Base-by-base conservation (phyloP, 768 basidiomycete genomes). In the Mycena haematopus region DNA sequence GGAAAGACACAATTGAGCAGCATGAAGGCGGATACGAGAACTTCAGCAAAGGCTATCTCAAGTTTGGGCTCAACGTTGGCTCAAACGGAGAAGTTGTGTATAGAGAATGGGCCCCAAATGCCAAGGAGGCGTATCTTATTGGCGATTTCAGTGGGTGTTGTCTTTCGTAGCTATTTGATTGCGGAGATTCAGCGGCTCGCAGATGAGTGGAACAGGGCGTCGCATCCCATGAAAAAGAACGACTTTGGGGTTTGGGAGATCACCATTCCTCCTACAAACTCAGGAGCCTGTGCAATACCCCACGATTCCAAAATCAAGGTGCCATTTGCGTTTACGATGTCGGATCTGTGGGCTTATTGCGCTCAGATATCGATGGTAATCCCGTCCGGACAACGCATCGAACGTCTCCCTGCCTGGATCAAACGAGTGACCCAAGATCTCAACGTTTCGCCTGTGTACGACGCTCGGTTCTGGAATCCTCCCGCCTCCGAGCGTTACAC, bases 381-480 rank as follows among this genome's bases (percentile, higher is more conserved):
- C n/a, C 88, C 90, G 0, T 79, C 79, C 44, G 91, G 92, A 14
- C 80, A 86, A 66, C 89, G 93, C 33, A 91, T 97, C 64, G 97
- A 99, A 73, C 88, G 96, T 40, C 73, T 99, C 42, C 96, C 97
- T 5, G 88, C 92, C 5, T 99, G 96, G 97, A 95, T 94, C 70
- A 88, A 77, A 59, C 92, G 96, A 63, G 96, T 99, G 64, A 98
- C 96, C 6, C 97, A 99, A 74, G 95, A 99, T 73, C 79, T 99
- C 60, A 73, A 77, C 51, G 86, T 93, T 45, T 99, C 97, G 19
- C 92, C 95, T 15, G 84, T 92, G 7, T 99, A 96, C 74, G 97
- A 99, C 63, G 93, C 94, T 21, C 88, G 93, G n/a, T 97, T 99
- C 77, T 99, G 97, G 97, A 98, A 99, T 74, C 97, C 97, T 1